phyloP scores from a whole-genome alignment of 495 filamentous ascomycete genomes.

The Neurospora africana region DNA sequence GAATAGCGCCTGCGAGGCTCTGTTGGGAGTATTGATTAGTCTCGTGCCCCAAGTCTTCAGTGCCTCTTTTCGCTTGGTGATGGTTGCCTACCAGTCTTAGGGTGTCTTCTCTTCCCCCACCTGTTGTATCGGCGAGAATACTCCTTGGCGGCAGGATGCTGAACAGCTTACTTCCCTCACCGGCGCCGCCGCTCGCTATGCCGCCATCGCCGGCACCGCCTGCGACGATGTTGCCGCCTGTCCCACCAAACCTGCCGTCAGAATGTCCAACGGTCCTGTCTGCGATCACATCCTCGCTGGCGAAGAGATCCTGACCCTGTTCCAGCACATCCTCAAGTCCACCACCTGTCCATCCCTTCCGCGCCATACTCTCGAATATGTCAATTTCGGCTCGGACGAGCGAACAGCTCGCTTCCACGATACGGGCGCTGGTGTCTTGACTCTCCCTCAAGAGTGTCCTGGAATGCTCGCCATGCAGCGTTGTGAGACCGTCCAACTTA shows the following conservation, averaged over 20 bases:
- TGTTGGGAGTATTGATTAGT: slow-evolving; percentile 31
- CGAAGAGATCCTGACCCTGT: slow-evolving; percentile 50
- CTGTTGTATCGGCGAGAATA: slow-evolving; percentile 35
- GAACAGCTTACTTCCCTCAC: slow-evolving; percentile 41
- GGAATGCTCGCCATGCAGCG: slow-evolving; percentile 46
- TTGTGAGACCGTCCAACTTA: slow-evolving; percentile 51
- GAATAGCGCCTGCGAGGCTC: slow-evolving; percentile 35
- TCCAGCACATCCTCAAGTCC: slow-evolving; percentile 52
- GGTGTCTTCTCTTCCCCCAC: slow-evolving; percentile 11
- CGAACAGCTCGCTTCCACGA: slow-evolving; percentile 50
- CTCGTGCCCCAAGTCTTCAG: slow-evolving; percentile 38
- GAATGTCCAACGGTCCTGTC: not conserved
- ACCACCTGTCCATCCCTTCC: slow-evolving; percentile 55
- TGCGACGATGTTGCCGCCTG: slow-evolving; percentile 11
- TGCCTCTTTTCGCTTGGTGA: slow-evolving; percentile 9
- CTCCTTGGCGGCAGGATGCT: slow-evolving; percentile 46
- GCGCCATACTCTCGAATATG: slow-evolving; percentile 52
- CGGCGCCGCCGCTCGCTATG: slow-evolving; percentile 11
- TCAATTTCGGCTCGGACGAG: slow-evolving; percentile 55
- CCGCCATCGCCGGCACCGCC: slow-evolving; percentile 6
- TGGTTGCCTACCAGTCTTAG: slow-evolving; percentile 14
- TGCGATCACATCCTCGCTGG: slow-evolving; percentile 24
- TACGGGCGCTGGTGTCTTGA: slow-evolving; percentile 46
- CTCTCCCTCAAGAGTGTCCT: slow-evolving; percentile 43
- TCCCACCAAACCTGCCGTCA: slow-evolving; percentile 10